Evolutionary conservation across 2,329 filamentous ascomycete species (phyloP).

Genomic region (Camillea tinctor): DNA sequence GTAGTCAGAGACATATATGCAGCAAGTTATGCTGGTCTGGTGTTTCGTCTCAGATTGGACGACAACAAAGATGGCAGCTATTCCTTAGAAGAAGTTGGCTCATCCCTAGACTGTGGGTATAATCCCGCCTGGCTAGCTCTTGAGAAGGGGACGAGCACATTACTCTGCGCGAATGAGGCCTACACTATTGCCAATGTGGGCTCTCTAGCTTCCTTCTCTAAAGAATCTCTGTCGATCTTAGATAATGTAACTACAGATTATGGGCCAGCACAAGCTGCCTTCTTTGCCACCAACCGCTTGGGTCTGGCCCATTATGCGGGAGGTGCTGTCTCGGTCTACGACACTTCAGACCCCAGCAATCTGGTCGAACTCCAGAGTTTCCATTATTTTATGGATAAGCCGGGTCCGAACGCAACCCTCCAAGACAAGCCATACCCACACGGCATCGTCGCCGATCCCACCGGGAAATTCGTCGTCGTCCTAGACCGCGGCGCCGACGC

Average conservation of each 20-base stretch:
- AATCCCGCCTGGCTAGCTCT: constrained; percentile 5
- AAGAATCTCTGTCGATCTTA: constrained; percentile 1
- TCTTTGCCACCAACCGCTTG: constrained; percentile 3
- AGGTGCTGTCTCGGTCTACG: constrained; percentile 5
- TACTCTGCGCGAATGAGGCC: constrained; percentile 7
- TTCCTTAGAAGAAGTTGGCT: not conserved
- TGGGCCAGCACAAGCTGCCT: constrained; percentile 2
- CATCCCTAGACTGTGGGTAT: constrained; percentile 4
- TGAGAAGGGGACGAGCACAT: constrained; percentile 1
- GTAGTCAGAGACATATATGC: not conserved
- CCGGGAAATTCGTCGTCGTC: constrained; percentile 6
- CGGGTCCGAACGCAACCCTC: constrained; percentile 2
- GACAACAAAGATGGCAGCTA: not conserved
- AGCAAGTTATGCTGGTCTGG: constrained; percentile 2
- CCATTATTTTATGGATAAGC: constrained; percentile 8
- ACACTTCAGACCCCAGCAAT: constrained; percentile 3
- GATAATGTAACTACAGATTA: constrained; percentile 7
- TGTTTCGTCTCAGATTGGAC: constrained; percentile 3
- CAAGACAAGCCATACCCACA: constrained; percentile 8
- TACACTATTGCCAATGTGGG: not conserved
- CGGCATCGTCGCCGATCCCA: constrained; percentile 5
- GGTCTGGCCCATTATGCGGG: constrained; percentile 6
- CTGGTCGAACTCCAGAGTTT: constrained; percentile 6
- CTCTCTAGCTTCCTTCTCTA: constrained; percentile 1
- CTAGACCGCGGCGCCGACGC: constrained; percentile 8